Conservation (phyloP, 495 filamentous ascomycete species). For the Penicillium tannophilum region DNA sequence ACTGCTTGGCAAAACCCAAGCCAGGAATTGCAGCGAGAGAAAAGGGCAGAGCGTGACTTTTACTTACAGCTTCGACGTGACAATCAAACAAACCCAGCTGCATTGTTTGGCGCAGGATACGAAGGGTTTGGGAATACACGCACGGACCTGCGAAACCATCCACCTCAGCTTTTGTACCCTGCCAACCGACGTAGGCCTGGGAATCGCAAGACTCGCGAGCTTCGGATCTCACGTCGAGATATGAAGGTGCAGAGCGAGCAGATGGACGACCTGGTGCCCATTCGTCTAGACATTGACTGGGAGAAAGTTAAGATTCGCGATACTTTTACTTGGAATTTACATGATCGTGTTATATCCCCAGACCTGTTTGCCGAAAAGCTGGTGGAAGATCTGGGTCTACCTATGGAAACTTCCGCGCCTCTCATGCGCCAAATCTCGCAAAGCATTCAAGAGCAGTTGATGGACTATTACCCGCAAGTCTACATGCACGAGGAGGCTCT, state of each 20-base stretch:
- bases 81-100: constrained; percentile 57
- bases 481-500: constrained; percentile 88
- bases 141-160: constrained; percentile 63
- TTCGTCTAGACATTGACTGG: constrained; percentile 91
- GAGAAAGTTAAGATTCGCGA: constrained; percentile 95
- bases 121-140: constrained; percentile 84
- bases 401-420: constrained; percentile 60
- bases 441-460: constrained; percentile 85
- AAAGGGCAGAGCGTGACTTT: constrained; percentile 56
- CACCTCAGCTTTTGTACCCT: constrained; percentile 73
- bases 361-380: constrained; percentile 86
- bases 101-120: constrained; percentile 79
- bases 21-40: constrained; percentile 52
- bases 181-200: constrained; percentile 70
- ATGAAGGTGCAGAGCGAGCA: constrained; percentile 82
- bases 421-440: constrained; percentile 76
- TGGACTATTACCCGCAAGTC: constrained; percentile 88
- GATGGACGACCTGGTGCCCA: constrained; percentile 85
- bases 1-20: constrained; percentile 44
- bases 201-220: constrained; percentile 66
- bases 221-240: constrained; percentile 75
- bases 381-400: constrained; percentile 86
- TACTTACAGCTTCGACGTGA: constrained; percentile 52
- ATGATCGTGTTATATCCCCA: constrained; percentile 77
- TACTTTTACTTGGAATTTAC: constrained; percentile 98